Evolutionary conservation across 257 asterid genomes (phyloP).

Genomic region (Hygrophila difformis): DNA sequence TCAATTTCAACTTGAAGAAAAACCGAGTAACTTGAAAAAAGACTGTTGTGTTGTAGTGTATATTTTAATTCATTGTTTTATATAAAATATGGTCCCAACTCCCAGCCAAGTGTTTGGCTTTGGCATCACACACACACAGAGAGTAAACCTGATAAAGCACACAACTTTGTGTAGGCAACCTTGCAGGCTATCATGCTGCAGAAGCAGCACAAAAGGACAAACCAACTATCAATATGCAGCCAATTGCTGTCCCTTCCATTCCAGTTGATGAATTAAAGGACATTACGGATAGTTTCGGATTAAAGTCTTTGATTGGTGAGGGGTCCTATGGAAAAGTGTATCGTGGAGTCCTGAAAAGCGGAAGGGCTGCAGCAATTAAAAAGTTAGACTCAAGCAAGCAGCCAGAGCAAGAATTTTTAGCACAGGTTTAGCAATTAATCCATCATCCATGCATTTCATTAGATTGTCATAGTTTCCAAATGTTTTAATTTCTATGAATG

Average conservation of each 20-base stretch:
- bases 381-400: conserved; percentile 79
- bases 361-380: conserved; percentile 69
- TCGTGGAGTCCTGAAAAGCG: conserved; percentile 50
- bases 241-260: conserved; percentile 64
- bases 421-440: conserved; percentile 50
- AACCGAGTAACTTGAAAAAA: too few species aligned
- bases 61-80: too few species aligned
- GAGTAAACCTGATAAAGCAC: conserved; percentile 11
- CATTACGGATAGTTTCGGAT: conserved; percentile 54
- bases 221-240: conserved; percentile 55
- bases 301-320: conserved; percentile 66
- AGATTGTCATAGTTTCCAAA: conserved; percentile 7
- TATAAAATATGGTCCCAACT: not conserved
- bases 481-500: conserved; percentile 7
- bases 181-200: conserved; percentile 40
- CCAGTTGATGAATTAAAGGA: conserved; percentile 73
- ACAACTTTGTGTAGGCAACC: conserved; percentile 37
- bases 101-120: not conserved
- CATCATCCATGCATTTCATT: conserved; percentile 2
- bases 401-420: conserved; percentile 77
- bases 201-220: conserved; percentile 44
- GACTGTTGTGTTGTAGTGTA: too few species aligned
- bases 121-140: too few species aligned
- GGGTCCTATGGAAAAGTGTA: conserved; percentile 93
- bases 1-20: too few species aligned